Evolutionary conservation across 148 eudicot genomes (phyloP), one percentile per base, ranked within the genome.

Genomic region (Arctostaphylos glauca): DNA sequence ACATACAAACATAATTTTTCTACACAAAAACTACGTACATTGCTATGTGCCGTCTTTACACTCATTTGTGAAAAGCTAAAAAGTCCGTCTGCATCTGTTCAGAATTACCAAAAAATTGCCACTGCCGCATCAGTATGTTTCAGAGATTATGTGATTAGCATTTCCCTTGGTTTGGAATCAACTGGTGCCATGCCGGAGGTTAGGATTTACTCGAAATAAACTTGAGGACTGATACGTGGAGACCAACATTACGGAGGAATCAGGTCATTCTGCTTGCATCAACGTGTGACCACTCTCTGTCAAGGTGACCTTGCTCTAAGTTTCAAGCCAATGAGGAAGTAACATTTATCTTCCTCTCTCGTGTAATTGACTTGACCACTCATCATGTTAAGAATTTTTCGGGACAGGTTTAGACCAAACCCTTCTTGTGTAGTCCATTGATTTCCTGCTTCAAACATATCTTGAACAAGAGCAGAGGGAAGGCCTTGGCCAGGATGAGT

Each of bases 401-500:
- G 79, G 12, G 89, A 85, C 59, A 80, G 21, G 79, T 84, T 82
- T 5, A 87, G 58, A 25, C 82, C 76, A 44, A 84, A 76, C 15
- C 89, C 89, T 70, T 87, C 87, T 9, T 82, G 49, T 3, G 85
- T 87, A 10, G 76, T 43, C 23, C 43, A 66, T 9, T 77, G 71
- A 43, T 43, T 81, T 73, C 54, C 83, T 8, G 41, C 83, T 71
- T 62, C 87, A 74, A 81, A 78, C 86, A 88, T 86, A 21, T 88
- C 88, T 75, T 85, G 78, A 6, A 86, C 67, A 13, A 88, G 64
- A 77, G 77, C 75, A 31, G 58, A 55, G 77, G 90, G 90, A 31
- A 86, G 54, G 60, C 88, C 90, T 25, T 72, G 52, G 9, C 90
- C 90, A 10, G 87, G 87, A 54, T 86, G 89, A 83, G 84, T 50